phyloP scores from a whole-genome alignment of 164 flowering plant species.

The Magnolia officinalis region DNA sequence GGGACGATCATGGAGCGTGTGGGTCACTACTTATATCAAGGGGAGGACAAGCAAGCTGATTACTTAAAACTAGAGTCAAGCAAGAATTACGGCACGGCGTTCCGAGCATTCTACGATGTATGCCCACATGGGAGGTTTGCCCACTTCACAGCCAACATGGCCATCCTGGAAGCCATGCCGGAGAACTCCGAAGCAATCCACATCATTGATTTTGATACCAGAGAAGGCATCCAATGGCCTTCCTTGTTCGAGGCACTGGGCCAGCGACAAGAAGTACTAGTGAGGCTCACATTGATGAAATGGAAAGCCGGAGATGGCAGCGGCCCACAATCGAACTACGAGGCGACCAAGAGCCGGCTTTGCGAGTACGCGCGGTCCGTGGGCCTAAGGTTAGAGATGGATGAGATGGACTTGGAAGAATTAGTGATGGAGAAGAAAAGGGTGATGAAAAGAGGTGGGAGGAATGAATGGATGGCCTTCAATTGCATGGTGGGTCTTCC shows the following conservation, averaged over 20 bases:
- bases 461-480: slow-evolving; percentile 34
- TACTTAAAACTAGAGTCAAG: slow-evolving; percentile 41
- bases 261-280: neutral
- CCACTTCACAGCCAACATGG: slow-evolving; percentile 46
- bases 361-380: slow-evolving; percentile 25
- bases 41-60: slow-evolving; percentile 22
- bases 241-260: slow-evolving; percentile 42
- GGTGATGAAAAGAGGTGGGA: slow-evolving; percentile 16
- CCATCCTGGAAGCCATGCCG: slow-evolving; percentile 48
- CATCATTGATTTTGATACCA: slow-evolving; percentile 51
- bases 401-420: slow-evolving; percentile 42
- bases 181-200: slow-evolving; percentile 21
- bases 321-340: slow-evolving; percentile 10
- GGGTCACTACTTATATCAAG: slow-evolving; percentile 28
- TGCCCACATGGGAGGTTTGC: slow-evolving; percentile 49
- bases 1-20: slow-evolving; percentile 45
- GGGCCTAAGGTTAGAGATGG: slow-evolving; percentile 35
- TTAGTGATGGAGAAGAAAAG: slow-evolving; percentile 31
- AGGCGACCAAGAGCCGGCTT: slow-evolving; percentile 43
- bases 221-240: slow-evolving; percentile 65
- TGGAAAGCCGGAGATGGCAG: slow-evolving; percentile 15
- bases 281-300: slow-evolving; percentile 39
- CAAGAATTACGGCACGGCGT: slow-evolving; percentile 37
- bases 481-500: slow-evolving; percentile 41
- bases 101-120: slow-evolving; percentile 41